These are phyloP conservation scores for Trypanosoma caninum DNA, from an alignment of 208 protist species.

Conservation along the genomic window DNA sequence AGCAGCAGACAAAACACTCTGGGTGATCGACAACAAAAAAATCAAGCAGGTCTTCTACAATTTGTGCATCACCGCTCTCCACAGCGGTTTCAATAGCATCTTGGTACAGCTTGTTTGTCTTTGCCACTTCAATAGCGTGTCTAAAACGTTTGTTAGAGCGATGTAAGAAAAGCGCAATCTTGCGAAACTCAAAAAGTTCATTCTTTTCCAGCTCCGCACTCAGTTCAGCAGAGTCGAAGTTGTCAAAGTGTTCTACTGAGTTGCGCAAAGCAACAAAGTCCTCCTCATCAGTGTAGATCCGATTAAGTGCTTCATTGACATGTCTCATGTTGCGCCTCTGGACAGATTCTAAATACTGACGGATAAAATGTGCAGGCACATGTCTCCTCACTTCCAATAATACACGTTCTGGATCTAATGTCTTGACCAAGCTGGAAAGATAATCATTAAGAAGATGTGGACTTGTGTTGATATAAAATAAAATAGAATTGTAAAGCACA, in stretches of 20 bases:
- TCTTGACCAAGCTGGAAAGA: conserved; percentile 89
- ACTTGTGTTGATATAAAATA: conserved; percentile 96
- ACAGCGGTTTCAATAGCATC: conserved; percentile 99
- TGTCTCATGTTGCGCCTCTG: conserved; percentile 90
- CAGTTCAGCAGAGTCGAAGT: conserved; percentile 97
- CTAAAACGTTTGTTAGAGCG: conserved; percentile 88
- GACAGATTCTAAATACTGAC: conserved; percentile 95
- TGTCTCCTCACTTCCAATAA: conserved; percentile 87
- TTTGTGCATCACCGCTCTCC: conserved; percentile 84
- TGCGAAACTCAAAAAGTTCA: conserved; percentile 98
- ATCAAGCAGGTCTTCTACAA: conserved; percentile 95
- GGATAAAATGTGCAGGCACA: conserved; percentile 93
- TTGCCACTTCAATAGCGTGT: conserved; percentile 95
- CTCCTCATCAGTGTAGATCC: conserved; percentile 98
- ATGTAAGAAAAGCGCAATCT: conserved; percentile 98
- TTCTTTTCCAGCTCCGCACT: conserved; percentile 97
- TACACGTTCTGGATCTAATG: conserved; percentile 97
- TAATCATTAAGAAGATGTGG: conserved; percentile 96
- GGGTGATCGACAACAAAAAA: conserved; percentile 97
- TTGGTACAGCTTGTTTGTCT: conserved; percentile 97
- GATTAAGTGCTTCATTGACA: conserved; percentile 99
- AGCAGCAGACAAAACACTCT: conserved; percentile 94
- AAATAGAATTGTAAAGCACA: conserved; percentile 96
- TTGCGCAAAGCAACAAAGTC: conserved; percentile 96
- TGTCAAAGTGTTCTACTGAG: conserved; percentile 95